Conservation (phyloP, 306 rosid genomes). For the Corylus americana region DNA sequence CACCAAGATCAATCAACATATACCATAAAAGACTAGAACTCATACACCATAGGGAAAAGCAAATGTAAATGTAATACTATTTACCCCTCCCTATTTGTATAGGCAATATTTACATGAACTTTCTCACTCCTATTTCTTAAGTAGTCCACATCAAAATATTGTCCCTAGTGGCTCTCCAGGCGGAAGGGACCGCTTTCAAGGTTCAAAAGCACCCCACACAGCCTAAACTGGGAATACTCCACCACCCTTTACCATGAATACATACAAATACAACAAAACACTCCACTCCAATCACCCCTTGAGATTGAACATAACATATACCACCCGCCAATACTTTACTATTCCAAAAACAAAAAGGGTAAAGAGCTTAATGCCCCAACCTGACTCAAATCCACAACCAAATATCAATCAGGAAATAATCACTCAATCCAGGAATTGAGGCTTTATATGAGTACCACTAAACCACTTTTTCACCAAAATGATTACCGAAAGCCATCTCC, state of each 20-base stretch:
- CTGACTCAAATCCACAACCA: not conserved
- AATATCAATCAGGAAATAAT: not conserved
- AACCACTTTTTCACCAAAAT: not conserved
- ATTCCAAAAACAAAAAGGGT: not conserved
- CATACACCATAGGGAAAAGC: not conserved
- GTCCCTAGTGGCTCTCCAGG: not conserved
- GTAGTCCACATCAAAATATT: not conserved
- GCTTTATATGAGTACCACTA: not conserved
- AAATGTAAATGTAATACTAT: no score
- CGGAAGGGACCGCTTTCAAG: not conserved
- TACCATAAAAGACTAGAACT: not conserved
- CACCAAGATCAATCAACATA: no score
- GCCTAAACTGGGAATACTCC: not conserved
- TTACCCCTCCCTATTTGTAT: not conserved
- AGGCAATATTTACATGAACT: not conserved
- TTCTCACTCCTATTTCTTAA: not conserved
- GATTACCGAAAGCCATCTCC: not conserved
- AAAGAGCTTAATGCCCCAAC: not conserved
- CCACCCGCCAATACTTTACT: not conserved
- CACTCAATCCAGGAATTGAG: not conserved
- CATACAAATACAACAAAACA: not conserved
- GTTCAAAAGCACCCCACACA: not conserved
- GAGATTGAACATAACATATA: not conserved
- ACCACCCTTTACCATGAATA: not conserved
- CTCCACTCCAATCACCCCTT: not conserved